phyloP scores from a whole-genome alignment of 2,329 filamentous ascomycete species.

The Hypoxylon sp. region DNA sequence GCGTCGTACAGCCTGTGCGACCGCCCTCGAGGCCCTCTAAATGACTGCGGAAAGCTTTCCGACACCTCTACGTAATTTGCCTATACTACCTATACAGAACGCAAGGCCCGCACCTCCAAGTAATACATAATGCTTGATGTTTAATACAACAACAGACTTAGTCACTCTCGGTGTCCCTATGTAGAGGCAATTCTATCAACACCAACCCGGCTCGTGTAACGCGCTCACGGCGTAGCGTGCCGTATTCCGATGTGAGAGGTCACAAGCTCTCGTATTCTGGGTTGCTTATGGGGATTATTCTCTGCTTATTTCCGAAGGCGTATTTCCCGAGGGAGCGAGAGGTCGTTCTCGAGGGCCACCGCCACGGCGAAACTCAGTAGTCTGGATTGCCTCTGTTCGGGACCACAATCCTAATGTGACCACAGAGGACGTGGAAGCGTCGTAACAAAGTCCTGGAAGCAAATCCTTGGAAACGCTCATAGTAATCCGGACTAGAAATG shows the following conservation, averaged over 20 bases:
- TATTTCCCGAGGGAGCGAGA: neutral
- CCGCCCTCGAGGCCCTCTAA: neutral
- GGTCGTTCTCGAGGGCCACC: neutral
- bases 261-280: conserved; percentile 24
- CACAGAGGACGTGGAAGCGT: neutral
- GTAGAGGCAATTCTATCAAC: conserved; percentile 9
- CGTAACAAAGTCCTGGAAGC: neutral
- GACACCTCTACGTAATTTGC: conserved; percentile 15
- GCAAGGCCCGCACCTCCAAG: conserved; percentile 33
- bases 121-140: conserved; percentile 30
- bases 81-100: conserved; percentile 1
- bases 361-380: neutral
- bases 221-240: conserved; percentile 26
- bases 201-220: conserved; percentile 19
- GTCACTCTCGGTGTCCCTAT: conserved; percentile 21
- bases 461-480: neutral
- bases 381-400: neutral
- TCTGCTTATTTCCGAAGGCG: conserved; percentile 21
- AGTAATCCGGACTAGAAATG: neutral
- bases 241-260: conserved; percentile 25
- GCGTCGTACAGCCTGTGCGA: conserved; percentile 4
- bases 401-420: neutral
- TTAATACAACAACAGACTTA: conserved; percentile 27
- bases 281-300: conserved; percentile 19
- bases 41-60: conserved; percentile 14